Conservation (phyloP, 495 filamentous ascomycete species). For the Emericellopsis terricola region DNA sequence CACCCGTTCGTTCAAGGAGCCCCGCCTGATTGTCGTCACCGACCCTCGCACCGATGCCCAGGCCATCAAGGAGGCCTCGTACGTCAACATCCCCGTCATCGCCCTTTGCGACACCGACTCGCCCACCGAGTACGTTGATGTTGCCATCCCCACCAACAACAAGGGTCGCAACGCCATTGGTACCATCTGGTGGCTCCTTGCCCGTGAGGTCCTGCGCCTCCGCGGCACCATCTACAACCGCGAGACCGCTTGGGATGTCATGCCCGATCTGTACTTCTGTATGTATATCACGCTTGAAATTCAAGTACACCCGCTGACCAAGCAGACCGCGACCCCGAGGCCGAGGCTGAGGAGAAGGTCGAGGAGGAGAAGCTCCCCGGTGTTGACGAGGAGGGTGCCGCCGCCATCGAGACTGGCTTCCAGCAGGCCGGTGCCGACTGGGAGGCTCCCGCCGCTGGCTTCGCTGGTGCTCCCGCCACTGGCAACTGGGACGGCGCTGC, state of each 20-base stretch:
- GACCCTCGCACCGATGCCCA: conserved; percentile 98
- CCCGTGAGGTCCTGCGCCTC: conserved; percentile 97
- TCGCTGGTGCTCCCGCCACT: conserved; percentile 36
- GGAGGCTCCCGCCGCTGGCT: conserved; percentile 48
- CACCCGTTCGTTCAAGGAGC: conserved; percentile 99
- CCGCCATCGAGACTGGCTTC: conserved; percentile 61
- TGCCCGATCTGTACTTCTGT: conserved; percentile 99
- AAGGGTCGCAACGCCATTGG: conserved; percentile 98
- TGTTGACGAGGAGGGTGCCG: conserved; percentile 69
- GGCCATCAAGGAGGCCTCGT: conserved; percentile 98
- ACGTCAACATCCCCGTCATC: conserved; percentile 99
- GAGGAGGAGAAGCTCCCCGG: conserved; percentile 51
- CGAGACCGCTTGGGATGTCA: conserved; percentile 93
- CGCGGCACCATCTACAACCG: conserved; percentile 87
- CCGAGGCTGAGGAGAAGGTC: conserved; percentile 86
- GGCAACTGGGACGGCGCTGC: conserved; percentile 53
- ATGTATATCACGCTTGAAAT: conserved; percentile 7
- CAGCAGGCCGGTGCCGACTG: conserved; percentile 40
- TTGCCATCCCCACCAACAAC: conserved; percentile 99
- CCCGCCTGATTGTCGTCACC: conserved; percentile 96
- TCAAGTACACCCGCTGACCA: conserved; percentile 7
- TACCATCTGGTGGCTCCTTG: conserved; percentile 98
- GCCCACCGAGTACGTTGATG: conserved; percentile 96
- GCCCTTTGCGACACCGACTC: conserved; percentile 98
- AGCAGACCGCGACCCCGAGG: conserved; percentile 87